These are phyloP conservation scores for Aleurites moluccanus DNA, from an alignment of 441 rosid species.

Conservation along the genomic window DNA sequence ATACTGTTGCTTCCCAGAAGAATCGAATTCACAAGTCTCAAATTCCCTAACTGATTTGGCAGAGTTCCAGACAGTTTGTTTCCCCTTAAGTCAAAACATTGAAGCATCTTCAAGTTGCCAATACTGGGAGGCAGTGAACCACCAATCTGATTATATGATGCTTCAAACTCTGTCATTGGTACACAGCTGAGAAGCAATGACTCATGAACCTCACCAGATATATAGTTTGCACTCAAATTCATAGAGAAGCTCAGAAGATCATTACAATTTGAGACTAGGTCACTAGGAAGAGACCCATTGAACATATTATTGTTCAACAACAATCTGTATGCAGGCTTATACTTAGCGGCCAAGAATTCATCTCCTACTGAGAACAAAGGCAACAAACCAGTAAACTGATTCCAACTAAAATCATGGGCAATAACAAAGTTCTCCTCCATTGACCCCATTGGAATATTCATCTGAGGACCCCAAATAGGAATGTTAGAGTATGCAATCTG, in stretches of 20 bases:
- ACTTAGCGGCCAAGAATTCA: slow-evolving; percentile 28
- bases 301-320: slow-evolving; percentile 51
- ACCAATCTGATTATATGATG: slow-evolving; percentile 51
- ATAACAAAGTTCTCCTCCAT: slow-evolving; percentile 24
- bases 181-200: slow-evolving; percentile 36
- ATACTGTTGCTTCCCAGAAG: slow-evolving; percentile 52
- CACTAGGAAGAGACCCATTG: slow-evolving; percentile 41
- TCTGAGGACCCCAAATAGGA: slow-evolving; percentile 40
- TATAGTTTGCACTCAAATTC: slow-evolving; percentile 52
- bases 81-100: slow-evolving; percentile 45
- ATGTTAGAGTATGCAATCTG: slow-evolving; percentile 34
- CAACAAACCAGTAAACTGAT: slow-evolving; percentile 46
- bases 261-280: slow-evolving; percentile 40
- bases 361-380: slow-evolving; percentile 51
- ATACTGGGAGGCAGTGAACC: slow-evolving; percentile 44
- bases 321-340: slow-evolving; percentile 42
- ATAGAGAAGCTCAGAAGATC: slow-evolving; percentile 44
- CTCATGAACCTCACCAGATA: slow-evolving; percentile 38
- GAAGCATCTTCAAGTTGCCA: slow-evolving; percentile 48
- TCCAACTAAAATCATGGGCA: slow-evolving; percentile 63
- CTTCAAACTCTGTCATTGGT: slow-evolving; percentile 43
- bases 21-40: slow-evolving; percentile 39
- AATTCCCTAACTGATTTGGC: slow-evolving; percentile 44
- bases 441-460: slow-evolving; percentile 17
- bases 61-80: slow-evolving; percentile 49